Evolutionary conservation across 1,139 yeast species (phyloP).

Genomic region (Torulaspora globosa): DNA sequence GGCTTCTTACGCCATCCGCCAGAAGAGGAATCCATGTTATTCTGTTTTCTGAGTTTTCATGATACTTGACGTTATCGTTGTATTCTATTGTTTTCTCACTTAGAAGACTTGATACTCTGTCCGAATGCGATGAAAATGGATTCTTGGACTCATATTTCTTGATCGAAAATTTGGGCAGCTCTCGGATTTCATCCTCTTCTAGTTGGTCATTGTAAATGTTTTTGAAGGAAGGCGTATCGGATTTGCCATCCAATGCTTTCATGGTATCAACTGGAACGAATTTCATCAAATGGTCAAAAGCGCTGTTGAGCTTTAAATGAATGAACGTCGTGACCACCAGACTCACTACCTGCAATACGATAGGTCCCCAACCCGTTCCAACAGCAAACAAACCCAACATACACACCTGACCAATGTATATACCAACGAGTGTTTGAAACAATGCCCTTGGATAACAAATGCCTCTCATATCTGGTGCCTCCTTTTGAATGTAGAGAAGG

Average conservation of each 20-base stretch:
- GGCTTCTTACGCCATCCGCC: conserved; percentile 47
- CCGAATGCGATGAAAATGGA: conserved; percentile 14
- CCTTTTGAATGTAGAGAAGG: conserved; percentile 64
- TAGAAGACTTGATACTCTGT: conserved; percentile 21
- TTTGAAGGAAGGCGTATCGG: conserved; percentile 54
- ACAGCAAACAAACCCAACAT: conserved; percentile 80
- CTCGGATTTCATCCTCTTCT: conserved; percentile 23
- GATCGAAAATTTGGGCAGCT: conserved; percentile 31
- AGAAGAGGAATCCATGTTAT: conserved; percentile 39
- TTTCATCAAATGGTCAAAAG: conserved; percentile 59
- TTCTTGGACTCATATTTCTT: conserved; percentile 27
- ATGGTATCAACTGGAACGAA: conserved; percentile 64
- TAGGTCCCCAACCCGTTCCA: conserved; percentile 94
- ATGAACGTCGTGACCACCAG: conserved; percentile 60
- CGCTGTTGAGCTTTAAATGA: conserved; percentile 56
- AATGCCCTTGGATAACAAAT: conserved; percentile 82
- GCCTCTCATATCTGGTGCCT: conserved; percentile 74
- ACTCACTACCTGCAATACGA: conserved; percentile 67
- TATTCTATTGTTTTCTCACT: conserved; percentile 30
- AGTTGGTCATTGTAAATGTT: conserved; percentile 19
- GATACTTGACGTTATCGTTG: conserved; percentile 12
- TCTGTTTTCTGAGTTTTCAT: conserved; percentile 22
- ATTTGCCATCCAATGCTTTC: conserved; percentile 60
- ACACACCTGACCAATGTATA: conserved; percentile 83
- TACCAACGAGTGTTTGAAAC: conserved; percentile 81